phyloP scores from a whole-genome alignment of 352 stramenopile genomes.

The Poterioochromonas sp. region DNA sequence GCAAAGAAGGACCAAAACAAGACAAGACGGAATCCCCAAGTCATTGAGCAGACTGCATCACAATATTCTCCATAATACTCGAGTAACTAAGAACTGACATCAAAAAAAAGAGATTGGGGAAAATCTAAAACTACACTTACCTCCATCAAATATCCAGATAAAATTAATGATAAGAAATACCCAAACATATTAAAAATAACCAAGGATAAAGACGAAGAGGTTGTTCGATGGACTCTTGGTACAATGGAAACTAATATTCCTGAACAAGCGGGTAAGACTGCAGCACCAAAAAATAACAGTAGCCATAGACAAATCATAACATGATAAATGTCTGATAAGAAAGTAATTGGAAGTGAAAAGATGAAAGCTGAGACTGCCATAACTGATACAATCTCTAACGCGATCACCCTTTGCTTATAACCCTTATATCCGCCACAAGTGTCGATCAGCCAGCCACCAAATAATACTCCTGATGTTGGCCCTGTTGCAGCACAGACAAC shows the following conservation, averaged over 20 bases:
- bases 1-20: conserved; percentile 5
- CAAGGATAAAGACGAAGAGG: conserved; percentile 1
- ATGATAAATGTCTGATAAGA: background rate
- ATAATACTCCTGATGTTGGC: conserved; percentile 17
- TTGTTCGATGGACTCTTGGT: background rate
- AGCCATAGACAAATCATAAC: conserved; percentile 18
- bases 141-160: conserved; percentile 29
- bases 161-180: conserved; percentile 11
- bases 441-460: conserved; percentile 16
- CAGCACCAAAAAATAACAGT: conserved; percentile 10
- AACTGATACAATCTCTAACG: background rate
- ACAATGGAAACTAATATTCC: conserved; percentile 26
- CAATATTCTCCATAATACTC: background rate
- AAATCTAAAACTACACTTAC: background rate
- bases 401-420: background rate
- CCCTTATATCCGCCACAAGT: conserved; percentile 12
- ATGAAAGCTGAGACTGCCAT: background rate
- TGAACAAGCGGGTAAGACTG: background rate
- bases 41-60: conserved; percentile 1
- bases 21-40: conserved; percentile 9
- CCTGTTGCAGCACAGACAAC: conserved; percentile 21
- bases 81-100: background rate
- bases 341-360: background rate
- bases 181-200: conserved; percentile 25
- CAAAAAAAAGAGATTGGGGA: background rate